phyloP scores from a whole-genome alignment of 2,329 filamentous ascomycete species.

The Ascocoryne sarcoides region DNA sequence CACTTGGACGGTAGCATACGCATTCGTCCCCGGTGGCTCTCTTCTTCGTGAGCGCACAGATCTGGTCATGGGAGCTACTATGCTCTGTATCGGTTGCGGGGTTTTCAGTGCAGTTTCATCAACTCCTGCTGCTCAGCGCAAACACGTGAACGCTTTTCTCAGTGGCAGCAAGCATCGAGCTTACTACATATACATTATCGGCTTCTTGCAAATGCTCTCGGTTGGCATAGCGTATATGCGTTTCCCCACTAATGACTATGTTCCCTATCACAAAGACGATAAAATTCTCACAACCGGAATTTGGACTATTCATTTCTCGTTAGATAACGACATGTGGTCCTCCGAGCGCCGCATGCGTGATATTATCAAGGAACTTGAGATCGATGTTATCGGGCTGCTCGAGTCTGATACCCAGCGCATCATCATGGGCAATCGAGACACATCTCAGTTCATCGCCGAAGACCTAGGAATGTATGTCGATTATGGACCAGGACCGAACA shows the following conservation, averaged over 20 bases:
- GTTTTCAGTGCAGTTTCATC: conserved; percentile 60
- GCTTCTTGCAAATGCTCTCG: conserved; percentile 71
- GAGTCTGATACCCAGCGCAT: conserved; percentile 93
- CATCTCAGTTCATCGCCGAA: conserved; percentile 89
- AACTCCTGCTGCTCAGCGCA: conserved; percentile 29
- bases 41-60: conserved; percentile 90
- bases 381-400: conserved; percentile 93
- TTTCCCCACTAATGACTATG: conserved; percentile 88
- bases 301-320: conserved; percentile 96
- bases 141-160: conserved; percentile 29
- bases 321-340: conserved; percentile 99
- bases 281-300: conserved; percentile 90
- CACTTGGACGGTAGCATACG: conserved; percentile 97
- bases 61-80: conserved; percentile 84
- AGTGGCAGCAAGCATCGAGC: conserved; percentile 43
- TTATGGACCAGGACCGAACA: conserved; percentile 94
- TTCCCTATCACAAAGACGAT: conserved; percentile 78
- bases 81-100: conserved; percentile 76
- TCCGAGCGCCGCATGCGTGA: conserved; percentile 91
- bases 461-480: conserved; percentile 98
- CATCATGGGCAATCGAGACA: conserved; percentile 98
- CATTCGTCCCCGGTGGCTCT: conserved; percentile 90
- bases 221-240: conserved; percentile 76
- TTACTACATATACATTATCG: conserved; percentile 64
- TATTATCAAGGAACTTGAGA: conserved; percentile 82